Evolutionary conservation across 345 rosid species (phyloP).

Genomic region (Eucalyptus guilfoylei): DNA sequence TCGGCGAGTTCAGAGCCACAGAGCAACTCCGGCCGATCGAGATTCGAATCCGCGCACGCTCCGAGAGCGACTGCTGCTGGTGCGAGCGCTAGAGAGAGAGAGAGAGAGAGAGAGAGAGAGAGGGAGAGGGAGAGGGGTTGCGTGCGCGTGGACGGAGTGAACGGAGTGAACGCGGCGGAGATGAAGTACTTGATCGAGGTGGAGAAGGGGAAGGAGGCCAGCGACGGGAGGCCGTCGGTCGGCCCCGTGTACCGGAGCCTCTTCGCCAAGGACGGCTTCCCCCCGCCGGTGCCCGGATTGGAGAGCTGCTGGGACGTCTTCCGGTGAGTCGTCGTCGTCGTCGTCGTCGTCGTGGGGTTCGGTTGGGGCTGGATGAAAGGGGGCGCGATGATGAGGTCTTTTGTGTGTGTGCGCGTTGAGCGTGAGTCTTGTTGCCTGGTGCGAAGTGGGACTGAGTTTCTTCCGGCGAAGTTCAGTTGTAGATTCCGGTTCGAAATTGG

Average conservation of each 20-base stretch:
- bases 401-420: background rate
- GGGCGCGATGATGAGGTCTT: background rate
- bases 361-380: background rate
- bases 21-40: background rate
- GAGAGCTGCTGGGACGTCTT: conserved; percentile 94
- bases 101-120: too few species aligned
- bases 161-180: background rate
- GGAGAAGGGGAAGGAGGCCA: conserved; percentile 56
- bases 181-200: conserved; percentile 56
- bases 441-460: background rate
- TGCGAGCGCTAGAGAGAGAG: background rate
- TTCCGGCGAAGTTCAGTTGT: background rate
- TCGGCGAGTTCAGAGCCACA: background rate
- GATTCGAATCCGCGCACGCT: background rate
- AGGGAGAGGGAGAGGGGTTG: background rate
- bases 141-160: background rate
- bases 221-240: conserved; percentile 54
- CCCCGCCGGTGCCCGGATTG: conserved; percentile 60
- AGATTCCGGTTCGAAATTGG: background rate
- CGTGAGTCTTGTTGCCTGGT: background rate
- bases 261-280: conserved; percentile 71
- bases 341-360: background rate
- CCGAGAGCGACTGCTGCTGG: background rate
- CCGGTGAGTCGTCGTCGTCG: conserved; percentile 31
- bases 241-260: conserved; percentile 86